Base-by-base conservation (phyloP, 805 yeast species). In the Starmerella ratchasimensis region DNA sequence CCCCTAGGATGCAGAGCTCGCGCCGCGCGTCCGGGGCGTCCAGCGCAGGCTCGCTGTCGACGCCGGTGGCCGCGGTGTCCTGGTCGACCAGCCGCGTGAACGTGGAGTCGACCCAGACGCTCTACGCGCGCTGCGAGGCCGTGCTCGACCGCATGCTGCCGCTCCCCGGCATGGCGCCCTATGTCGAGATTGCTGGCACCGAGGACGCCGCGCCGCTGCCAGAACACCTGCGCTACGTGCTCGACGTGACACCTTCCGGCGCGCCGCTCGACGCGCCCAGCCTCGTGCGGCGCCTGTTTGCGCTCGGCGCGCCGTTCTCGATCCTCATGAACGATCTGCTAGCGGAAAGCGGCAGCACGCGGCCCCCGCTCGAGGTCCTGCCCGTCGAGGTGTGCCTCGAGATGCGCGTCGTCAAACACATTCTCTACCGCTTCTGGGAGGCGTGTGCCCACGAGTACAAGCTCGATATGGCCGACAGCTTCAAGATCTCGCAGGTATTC, bases 261-360 rank as follows among this genome's bases (percentile, higher is more conserved):
- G 43, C 69, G 71, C 46, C 79, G 7, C 43, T 81, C 52, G 99
- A 90, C 56, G 96, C 97, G 3, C 96, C 81, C 2, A 83, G 95
- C 2, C 86, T 83, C 45, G 56, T 90, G 30, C 80, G 94, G 74
- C 76, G 82, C 47, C 62, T 90, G 24, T 76, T 90, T 52, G 93
- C 88, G 51, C 83, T 80, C 52, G 98, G 97, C 9, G 77, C 93
- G 2, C 94, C 97, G 3, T 63, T 90, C 29, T 86, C 97, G 57
- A 70, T 82, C 29, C 62, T 88, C 6, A 82, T 79, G 64, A 88
- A 90, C 59, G 64, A 74, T 11, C 67, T 83, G 16, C n/a, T n/a
- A n/a, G n/a, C n/a, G n/a, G n/a, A n/a, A n/a, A n/a, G n/a, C n/a
- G n/a, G n/a, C n/a, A 33, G 29, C 28, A 15, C 16, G 16, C 26